Percentiles rank a stretch among this genome's conserved stretches.
phyloP scores from a whole-genome alignment of 1,284 basidiomycete species.

The Hypsizygus ulmarius region DNA sequence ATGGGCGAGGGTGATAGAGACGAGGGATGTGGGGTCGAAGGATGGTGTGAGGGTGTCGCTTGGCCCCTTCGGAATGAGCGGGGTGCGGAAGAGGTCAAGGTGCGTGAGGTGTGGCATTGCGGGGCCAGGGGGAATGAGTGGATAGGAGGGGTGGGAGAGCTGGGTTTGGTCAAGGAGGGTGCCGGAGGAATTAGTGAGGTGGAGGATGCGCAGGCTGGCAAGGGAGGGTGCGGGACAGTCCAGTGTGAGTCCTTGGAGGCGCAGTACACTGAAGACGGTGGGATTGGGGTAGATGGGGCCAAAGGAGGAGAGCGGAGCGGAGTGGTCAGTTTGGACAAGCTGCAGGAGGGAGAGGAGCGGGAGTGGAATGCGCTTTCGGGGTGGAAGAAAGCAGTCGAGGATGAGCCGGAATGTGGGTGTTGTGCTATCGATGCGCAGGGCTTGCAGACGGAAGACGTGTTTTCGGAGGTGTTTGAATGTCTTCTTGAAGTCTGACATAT shows the following conservation, averaged over 20 bases:
- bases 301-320: background rate
- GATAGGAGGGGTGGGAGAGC: slow-evolving; percentile 11
- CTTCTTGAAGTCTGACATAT: background rate
- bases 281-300: background rate
- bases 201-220: background rate
- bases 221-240: background rate
- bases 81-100: slow-evolving; percentile 5
- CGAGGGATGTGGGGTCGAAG: slow-evolving; percentile 2
- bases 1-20: background rate
- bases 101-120: slow-evolving; percentile 9
- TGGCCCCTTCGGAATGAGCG: background rate
- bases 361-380: background rate
- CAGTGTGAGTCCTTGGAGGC: background rate
- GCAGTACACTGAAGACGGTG: background rate
- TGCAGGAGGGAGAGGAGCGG: background rate
- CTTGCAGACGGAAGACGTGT: background rate
- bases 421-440: background rate
- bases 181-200: slow-evolving; percentile 9
- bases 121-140: slow-evolving; percentile 5
- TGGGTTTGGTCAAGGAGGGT: slow-evolving; percentile 9
- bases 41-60: slow-evolving; percentile 1
- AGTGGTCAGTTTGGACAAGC: background rate
- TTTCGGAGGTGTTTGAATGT: background rate
- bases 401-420: background rate
- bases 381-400: background rate